Conservation (phyloP, 2,329 filamentous ascomycete genomes). For the Aspergillus udagawae region DNA sequence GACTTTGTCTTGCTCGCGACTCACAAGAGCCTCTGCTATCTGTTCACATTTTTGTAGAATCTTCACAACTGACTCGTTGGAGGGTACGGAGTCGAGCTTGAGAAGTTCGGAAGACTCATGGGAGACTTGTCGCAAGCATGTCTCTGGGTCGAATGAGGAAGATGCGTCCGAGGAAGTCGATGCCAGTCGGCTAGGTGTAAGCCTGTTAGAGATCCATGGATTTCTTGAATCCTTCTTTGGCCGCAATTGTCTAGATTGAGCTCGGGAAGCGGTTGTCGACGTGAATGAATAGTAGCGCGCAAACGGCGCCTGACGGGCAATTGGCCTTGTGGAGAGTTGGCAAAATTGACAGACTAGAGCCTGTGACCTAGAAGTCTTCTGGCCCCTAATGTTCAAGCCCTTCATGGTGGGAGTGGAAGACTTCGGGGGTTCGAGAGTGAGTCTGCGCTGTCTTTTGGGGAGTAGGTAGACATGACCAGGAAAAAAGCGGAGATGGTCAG, state of each 20-base stretch:
- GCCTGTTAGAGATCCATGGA: conserved; percentile 1
- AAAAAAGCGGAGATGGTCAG: conserved; percentile 27
- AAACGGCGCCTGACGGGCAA: conserved; percentile 17
- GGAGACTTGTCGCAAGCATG: conserved; percentile 28
- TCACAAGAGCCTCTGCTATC: conserved; percentile 28
- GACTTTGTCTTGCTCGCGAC: conserved; percentile 20
- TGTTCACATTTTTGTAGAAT: conserved; percentile 34
- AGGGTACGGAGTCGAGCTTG: conserved; percentile 27
- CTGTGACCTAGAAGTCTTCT: conserved; percentile 20
- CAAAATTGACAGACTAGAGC: conserved; percentile 38
- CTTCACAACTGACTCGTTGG: conserved; percentile 31
- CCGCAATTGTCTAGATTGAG: conserved; percentile 15
- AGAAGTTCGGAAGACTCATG: conserved; percentile 26
- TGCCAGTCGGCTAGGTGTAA: conserved; percentile 13
- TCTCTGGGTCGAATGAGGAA: conserved; percentile 12
- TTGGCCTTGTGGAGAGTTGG: conserved; percentile 26
- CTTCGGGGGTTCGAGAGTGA: background rate
- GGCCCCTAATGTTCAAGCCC: conserved; percentile 28
- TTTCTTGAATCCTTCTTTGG: conserved; percentile 9
- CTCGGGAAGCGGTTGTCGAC: conserved; percentile 7
- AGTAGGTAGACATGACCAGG: background rate
- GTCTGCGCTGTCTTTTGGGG: conserved; percentile 14
- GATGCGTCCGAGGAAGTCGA: conserved; percentile 12
- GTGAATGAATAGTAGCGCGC: conserved; percentile 17
- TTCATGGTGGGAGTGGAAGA: conserved; percentile 28